These are phyloP conservation scores for Colletotrichum filicis DNA, from an alignment of 2,329 filamentous ascomycete species.

Conservation along the genomic window DNA sequence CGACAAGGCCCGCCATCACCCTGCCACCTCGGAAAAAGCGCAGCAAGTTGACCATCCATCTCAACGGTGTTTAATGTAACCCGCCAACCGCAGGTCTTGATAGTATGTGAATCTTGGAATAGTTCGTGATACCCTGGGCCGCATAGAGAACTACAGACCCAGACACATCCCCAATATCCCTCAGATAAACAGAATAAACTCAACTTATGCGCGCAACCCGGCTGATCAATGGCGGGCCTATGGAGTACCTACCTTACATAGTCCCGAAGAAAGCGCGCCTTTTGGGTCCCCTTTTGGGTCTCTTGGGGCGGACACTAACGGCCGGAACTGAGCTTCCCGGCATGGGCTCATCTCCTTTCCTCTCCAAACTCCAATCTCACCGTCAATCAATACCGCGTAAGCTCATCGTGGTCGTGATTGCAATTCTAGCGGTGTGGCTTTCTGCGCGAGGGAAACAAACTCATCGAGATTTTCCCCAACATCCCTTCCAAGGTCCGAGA, in stretches of 20 bases:
- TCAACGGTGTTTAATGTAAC: background rate
- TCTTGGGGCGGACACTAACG: constrained; percentile 15
- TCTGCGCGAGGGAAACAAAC: background rate
- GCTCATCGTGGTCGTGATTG: background rate
- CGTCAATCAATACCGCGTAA: constrained; percentile 1
- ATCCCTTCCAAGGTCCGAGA: background rate
- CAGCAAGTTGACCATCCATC: background rate
- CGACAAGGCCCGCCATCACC: background rate
- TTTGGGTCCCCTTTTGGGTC: background rate
- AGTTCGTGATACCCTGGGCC: background rate
- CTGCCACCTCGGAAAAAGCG: constrained; percentile 1
- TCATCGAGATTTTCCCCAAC: background rate
- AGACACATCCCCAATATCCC: background rate
- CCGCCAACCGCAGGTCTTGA: background rate
- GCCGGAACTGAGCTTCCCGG: constrained; percentile 32
- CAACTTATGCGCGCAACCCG: background rate
- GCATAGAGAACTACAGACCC: no score
- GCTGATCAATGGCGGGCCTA: background rate
- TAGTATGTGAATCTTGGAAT: background rate
- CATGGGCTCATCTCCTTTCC: constrained; percentile 27
- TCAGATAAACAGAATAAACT: background rate
- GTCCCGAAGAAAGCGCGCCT: background rate
- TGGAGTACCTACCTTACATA: background rate
- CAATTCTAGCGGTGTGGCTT: constrained; percentile 7
- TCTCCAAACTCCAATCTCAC: constrained; percentile 8